phyloP scores from a whole-genome alignment of 208 protist genomes.

The Zelonia costaricensis region DNA sequence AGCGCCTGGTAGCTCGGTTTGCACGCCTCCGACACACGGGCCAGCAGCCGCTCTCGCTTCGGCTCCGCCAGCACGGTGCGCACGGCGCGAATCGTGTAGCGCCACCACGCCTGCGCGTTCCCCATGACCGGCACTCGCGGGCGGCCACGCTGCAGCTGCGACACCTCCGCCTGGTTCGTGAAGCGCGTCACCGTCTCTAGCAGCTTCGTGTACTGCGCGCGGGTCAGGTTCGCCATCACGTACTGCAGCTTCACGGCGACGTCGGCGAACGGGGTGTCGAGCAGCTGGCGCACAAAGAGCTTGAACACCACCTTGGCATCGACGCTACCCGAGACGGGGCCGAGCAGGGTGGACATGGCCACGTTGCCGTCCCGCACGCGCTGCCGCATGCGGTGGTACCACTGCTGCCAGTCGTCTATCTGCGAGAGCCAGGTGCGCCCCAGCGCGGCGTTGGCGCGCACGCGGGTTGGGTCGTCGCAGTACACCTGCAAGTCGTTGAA shows the following conservation, averaged over 20 bases:
- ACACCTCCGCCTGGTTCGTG: constrained; percentile 51
- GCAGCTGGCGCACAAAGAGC: constrained; percentile 51
- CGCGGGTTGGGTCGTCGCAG: constrained; percentile 69
- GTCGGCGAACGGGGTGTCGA: constrained; percentile 64
- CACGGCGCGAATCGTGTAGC: constrained; percentile 64
- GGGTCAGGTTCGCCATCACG: constrained; percentile 68
- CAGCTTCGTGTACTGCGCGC: constrained; percentile 78
- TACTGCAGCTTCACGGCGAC: constrained; percentile 56
- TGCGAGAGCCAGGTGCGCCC: constrained; percentile 42
- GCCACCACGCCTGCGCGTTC: constrained; percentile 72
- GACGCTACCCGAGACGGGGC: constrained; percentile 68
- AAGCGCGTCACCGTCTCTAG: constrained; percentile 54
- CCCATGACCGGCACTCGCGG: constrained; percentile 57
- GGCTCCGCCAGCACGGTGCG: constrained; percentile 38
- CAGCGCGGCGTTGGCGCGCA: constrained; percentile 17
- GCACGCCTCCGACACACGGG: constrained; percentile 65
- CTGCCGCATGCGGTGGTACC: constrained; percentile 76
- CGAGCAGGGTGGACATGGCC: constrained; percentile 70
- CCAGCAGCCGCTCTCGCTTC: constrained; percentile 45
- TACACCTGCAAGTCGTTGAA: constrained; percentile 84
- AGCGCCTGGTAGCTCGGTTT: constrained; percentile 67
- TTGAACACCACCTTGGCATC: constrained; percentile 77
- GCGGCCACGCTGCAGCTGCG: constrained; percentile 33
- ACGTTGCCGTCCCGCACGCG: constrained; percentile 63
- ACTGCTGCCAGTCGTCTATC: constrained; percentile 63